Evolutionary conservation across 352 stramenopile genomes (phyloP).

Genomic region (Lagenidium sp.): DNA sequence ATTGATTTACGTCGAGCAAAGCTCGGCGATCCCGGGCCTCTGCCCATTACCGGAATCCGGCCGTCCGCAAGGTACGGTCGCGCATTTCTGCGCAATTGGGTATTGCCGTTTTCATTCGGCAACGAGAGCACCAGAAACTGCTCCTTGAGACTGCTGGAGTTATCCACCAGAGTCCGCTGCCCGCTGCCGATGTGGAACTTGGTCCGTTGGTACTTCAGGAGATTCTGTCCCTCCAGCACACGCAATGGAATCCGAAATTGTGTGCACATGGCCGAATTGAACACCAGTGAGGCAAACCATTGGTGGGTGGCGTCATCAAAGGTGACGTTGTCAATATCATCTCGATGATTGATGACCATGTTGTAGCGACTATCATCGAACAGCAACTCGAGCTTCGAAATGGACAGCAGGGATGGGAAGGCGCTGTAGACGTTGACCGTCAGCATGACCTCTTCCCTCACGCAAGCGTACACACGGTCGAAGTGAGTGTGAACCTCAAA

Average conservation of each 20-base stretch:
- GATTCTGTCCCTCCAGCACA: slow-evolving; percentile 38
- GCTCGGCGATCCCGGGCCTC: slow-evolving; percentile 70
- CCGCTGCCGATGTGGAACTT: slow-evolving; percentile 39
- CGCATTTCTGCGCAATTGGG: slow-evolving; percentile 22
- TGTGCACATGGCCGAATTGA: slow-evolving; percentile 25
- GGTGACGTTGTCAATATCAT: slow-evolving; percentile 1
- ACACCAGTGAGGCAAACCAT: slow-evolving; percentile 37
- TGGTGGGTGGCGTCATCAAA: slow-evolving; percentile 21
- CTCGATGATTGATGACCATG: slow-evolving; percentile 36
- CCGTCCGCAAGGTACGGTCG: slow-evolving; percentile 43
- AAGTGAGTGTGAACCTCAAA: slow-evolving; percentile 48
- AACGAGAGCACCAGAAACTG: slow-evolving; percentile 52
- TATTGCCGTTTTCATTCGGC: slow-evolving; percentile 28
- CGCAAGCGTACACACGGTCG: slow-evolving; percentile 50
- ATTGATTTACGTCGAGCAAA: slow-evolving; percentile 76
- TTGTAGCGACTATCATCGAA: slow-evolving; percentile 78
- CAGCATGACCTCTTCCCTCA: slow-evolving; percentile 52
- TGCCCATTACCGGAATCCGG: slow-evolving; percentile 75
- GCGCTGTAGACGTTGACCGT: slow-evolving; percentile 37
- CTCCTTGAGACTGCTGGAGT: slow-evolving; percentile 11
- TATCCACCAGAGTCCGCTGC: slow-evolving; percentile 5
- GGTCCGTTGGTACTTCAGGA: slow-evolving; percentile 55
- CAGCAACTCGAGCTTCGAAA: slow-evolving; percentile 54
- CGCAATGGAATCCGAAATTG: slow-evolving; percentile 35
- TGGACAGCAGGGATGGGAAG: slow-evolving; percentile 43